Evolutionary conservation across 257 asterid genomes (phyloP).

Genomic region (Anisodus acutangulus): DNA sequence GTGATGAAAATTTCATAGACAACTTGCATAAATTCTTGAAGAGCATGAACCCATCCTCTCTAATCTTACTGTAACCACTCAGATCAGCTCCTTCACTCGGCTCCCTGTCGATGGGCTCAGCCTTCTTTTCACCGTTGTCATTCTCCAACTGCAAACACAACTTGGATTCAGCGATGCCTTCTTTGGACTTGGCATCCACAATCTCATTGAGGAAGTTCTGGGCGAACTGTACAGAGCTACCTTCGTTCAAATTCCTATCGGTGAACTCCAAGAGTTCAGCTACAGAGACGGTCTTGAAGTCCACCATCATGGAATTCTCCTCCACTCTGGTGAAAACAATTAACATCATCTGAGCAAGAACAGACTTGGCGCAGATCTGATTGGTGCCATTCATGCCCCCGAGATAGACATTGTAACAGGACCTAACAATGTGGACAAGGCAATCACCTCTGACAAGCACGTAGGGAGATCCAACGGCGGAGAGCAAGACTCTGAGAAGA

Average conservation of each 20-base stretch:
- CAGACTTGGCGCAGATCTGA: slow-evolving; percentile 98
- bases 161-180: slow-evolving; percentile 50
- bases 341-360: slow-evolving; percentile 96
- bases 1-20: slow-evolving; percentile 93
- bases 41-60: slow-evolving; percentile 89
- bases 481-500: slow-evolving; percentile 74
- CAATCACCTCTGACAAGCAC: slow-evolving; percentile 74
- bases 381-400: slow-evolving; percentile 95
- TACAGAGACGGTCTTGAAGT: slow-evolving; percentile 69
- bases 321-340: slow-evolving; percentile 84
- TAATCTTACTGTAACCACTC: slow-evolving; percentile 68
- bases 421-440: slow-evolving; percentile 80
- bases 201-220: slow-evolving; percentile 79
- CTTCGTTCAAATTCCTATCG: slow-evolving; percentile 90
- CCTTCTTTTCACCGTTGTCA: slow-evolving; percentile 43
- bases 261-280: slow-evolving; percentile 84
- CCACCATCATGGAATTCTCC: slow-evolving; percentile 61
- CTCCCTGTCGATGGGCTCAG: slow-evolving; percentile 43
- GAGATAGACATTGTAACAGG: slow-evolving; percentile 91
- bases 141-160: slow-evolving; percentile 47
- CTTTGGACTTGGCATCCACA: slow-evolving; percentile 77
- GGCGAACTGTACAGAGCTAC: slow-evolving; percentile 80
- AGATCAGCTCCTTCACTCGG: slow-evolving; percentile 42
- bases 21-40: slow-evolving; percentile 95
- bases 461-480: slow-evolving; percentile 85